Conservation (phyloP, 768 basidiomycete species). For the Pleurotus platypus region DNA sequence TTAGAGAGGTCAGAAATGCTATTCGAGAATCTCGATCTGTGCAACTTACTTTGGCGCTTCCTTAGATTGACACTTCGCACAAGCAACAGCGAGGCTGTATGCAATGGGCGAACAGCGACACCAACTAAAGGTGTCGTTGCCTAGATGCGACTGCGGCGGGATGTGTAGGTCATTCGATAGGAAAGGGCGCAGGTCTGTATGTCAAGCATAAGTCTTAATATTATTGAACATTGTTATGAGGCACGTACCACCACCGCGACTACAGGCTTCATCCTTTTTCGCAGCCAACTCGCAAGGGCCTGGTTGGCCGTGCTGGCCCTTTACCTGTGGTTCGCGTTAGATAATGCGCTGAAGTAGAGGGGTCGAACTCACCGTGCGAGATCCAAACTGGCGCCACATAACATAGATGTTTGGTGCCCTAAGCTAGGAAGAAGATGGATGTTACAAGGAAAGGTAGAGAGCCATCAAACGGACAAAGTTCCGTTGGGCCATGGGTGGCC, state of each 20-base stretch:
- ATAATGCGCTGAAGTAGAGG: too few relatives aligned
- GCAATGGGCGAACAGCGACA: neutral
- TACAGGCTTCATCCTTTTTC: neutral
- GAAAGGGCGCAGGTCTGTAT: too few relatives aligned
- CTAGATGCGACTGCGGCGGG: neutral
- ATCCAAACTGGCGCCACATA: neutral
- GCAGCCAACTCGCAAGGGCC: neutral
- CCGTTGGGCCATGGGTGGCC: neutral
- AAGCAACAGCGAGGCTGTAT: neutral
- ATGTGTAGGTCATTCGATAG: too few relatives aligned
- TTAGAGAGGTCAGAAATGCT: neutral
- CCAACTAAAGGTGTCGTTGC: neutral
- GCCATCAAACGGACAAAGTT: conserved; percentile 4
- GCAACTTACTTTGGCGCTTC: neutral
- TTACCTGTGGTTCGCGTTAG: too few relatives aligned
- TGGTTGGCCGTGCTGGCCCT: too few relatives aligned
- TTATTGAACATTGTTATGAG: too few relatives aligned
- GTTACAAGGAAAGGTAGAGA: neutral
- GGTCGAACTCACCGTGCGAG: neutral
- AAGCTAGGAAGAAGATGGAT: neutral
- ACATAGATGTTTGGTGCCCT: neutral
- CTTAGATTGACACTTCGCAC: neutral
- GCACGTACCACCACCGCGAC: too few relatives aligned
- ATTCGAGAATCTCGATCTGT: neutral
- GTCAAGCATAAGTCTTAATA: too few relatives aligned